phyloP scores from a whole-genome alignment of 441 rosid species.

The Mallotus japonicus region DNA sequence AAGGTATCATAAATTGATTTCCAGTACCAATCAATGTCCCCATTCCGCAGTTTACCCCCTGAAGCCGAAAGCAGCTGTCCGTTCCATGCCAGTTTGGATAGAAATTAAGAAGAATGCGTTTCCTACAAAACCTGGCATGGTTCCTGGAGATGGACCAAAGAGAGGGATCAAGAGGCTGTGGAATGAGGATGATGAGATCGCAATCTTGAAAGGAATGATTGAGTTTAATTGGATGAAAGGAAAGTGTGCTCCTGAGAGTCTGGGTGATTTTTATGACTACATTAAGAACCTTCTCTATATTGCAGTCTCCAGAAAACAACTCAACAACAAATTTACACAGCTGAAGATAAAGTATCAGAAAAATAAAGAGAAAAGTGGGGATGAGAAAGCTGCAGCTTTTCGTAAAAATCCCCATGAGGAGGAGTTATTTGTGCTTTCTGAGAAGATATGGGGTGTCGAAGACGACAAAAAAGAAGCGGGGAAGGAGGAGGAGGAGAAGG shows the following conservation, averaged over 20 bases:
- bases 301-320: constrained; percentile 19
- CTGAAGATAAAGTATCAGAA: constrained; percentile 22
- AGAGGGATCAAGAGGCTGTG: neutral
- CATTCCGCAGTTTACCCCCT: neutral
- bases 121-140: neutral
- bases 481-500: neutral
- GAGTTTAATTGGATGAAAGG: neutral
- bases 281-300: constrained; percentile 12
- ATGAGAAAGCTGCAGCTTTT: neutral
- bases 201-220: constrained; percentile 15
- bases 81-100: neutral
- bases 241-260: neutral
- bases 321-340: constrained; percentile 16
- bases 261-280: constrained; percentile 21
- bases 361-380: constrained; percentile 3
- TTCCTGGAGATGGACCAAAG: neutral
- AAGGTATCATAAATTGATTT: too few species aligned
- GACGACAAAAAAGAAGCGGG: neutral
- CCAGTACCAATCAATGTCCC: neutral
- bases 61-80: neutral
- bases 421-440: constrained; percentile 16
- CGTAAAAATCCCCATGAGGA: constrained; percentile 19
- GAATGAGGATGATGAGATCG: constrained; percentile 30
- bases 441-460: constrained; percentile 21
- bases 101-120: neutral